Percentiles rank a stretch among this genome's conserved stretches.
Evolutionary conservation across 2,329 filamentous ascomycete species (phyloP).

Genomic region (Daldinia sp.): DNA sequence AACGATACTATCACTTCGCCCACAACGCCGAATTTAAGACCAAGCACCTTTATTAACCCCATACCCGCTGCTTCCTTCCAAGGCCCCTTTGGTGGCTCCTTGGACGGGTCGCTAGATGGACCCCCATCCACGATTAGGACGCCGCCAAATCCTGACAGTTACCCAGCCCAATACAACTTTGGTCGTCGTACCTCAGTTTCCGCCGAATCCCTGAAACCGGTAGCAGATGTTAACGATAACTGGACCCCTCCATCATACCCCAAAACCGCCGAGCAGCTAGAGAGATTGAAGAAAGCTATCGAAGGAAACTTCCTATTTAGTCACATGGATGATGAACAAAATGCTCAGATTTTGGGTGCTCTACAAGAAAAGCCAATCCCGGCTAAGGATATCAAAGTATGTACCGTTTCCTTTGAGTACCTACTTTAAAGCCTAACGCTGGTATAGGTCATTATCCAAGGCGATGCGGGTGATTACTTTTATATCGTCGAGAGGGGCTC

Average conservation of each 20-base stretch:
- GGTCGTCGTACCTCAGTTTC: conserved; percentile 94
- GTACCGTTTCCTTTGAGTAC: conserved; percentile 11
- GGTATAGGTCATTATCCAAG: conserved; percentile 89
- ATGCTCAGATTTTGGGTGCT: conserved; percentile 84
- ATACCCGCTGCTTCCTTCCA: conserved; percentile 55
- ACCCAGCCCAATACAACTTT: conserved; percentile 94
- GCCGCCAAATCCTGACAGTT: conserved; percentile 69
- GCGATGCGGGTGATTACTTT: conserved; percentile 96
- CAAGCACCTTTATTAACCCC: conserved; percentile 47
- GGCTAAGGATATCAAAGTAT: conserved; percentile 80
- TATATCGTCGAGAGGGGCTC: conserved; percentile 92
- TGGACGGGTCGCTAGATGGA: conserved; percentile 53
- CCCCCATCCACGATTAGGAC: conserved; percentile 56
- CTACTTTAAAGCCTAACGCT: conserved; percentile 36
- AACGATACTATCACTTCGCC: conserved; percentile 79
- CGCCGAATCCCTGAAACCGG: conserved; percentile 93
- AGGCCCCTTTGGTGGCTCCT: conserved; percentile 59
- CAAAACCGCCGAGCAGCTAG: conserved; percentile 83
- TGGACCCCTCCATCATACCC: conserved; percentile 88
- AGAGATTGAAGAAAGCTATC: conserved; percentile 81
- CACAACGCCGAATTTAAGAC: conserved; percentile 65
- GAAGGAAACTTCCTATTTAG: conserved; percentile 92
- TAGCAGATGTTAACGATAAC: conserved; percentile 81
- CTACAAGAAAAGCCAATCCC: conserved; percentile 95
- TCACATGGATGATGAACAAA: conserved; percentile 94